Evolutionary conservation across 1,284 basidiomycete genomes (phyloP).

Genomic region (Ganoderma resinaceum): DNA sequence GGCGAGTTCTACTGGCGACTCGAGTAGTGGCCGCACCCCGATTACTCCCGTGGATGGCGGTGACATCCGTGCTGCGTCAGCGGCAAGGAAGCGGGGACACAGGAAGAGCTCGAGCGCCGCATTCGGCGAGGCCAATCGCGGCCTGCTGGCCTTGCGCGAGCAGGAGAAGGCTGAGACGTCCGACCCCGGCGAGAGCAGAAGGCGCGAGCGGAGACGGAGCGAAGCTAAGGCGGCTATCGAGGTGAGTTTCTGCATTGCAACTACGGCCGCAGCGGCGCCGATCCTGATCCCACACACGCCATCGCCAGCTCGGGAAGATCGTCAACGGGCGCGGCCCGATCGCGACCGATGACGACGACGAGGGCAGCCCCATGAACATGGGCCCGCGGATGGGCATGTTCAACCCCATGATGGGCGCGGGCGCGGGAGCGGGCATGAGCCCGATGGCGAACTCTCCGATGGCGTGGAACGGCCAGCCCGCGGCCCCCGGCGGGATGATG

Average conservation of each 20-base stretch:
- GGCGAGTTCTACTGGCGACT: conserved; percentile 80
- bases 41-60: conserved; percentile 79
- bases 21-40: conserved; percentile 73
- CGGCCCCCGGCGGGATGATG: conserved; percentile 30
- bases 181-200: conserved; percentile 54
- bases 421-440: conserved; percentile 42
- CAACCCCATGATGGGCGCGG: conserved; percentile 56
- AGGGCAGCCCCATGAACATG: conserved; percentile 50
- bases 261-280: neutral
- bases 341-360: conserved; percentile 66
- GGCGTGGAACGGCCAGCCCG: conserved; percentile 32
- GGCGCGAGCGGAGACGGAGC: conserved; percentile 71
- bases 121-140: conserved; percentile 48
- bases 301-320: conserved; percentile 73
- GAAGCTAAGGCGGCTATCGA: conserved; percentile 83
- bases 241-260: conserved; percentile 49
- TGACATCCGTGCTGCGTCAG: conserved; percentile 55
- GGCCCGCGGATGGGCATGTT: conserved; percentile 48
- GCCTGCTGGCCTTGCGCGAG: conserved; percentile 38
- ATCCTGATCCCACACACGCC: conserved; percentile 2
- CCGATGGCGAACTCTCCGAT: conserved; percentile 38
- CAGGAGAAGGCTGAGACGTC: conserved; percentile 49
- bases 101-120: conserved; percentile 65
- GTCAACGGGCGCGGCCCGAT: conserved; percentile 77
- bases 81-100: conserved; percentile 38